These are phyloP conservation scores for Balansia obtecta DNA, from an alignment of 2,329 filamentous ascomycete species.

Conservation along the genomic window DNA sequence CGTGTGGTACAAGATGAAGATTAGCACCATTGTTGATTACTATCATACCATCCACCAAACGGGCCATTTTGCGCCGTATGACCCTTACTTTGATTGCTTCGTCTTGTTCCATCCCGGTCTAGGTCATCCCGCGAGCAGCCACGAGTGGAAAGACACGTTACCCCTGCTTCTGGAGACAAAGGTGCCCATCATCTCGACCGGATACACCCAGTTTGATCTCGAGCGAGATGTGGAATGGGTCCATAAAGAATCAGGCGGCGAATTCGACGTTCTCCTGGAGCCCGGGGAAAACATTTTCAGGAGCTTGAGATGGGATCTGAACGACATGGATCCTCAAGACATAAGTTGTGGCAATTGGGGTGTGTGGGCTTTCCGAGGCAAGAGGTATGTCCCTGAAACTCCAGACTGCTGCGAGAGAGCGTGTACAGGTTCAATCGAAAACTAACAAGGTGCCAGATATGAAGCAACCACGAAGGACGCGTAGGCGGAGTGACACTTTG, in stretches of 20 bases:
- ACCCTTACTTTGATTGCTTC: constrained; percentile 97
- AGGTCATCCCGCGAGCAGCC: constrained; percentile 82
- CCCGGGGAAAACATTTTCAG: constrained; percentile 91
- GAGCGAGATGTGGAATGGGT: constrained; percentile 87
- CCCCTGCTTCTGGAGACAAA: constrained; percentile 90
- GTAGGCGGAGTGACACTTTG: constrained; percentile 7
- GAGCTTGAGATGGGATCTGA: constrained; percentile 91
- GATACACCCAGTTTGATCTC: constrained; percentile 94
- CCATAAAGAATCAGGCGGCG: constrained; percentile 68
- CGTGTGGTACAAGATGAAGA: constrained; percentile 81
- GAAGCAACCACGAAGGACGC: constrained; percentile 47
- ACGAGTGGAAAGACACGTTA: constrained; percentile 88
- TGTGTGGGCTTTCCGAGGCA: constrained; percentile 91
- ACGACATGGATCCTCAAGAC: constrained; percentile 89
- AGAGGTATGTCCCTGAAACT: constrained; percentile 51
- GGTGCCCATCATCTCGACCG: constrained; percentile 84
- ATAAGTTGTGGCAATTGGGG: constrained; percentile 96
- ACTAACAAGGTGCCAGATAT: constrained; percentile 30
- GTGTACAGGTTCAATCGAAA: neutral
- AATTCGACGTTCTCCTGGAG: constrained; percentile 84
- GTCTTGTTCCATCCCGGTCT: constrained; percentile 94
- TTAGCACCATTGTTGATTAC: constrained; percentile 95
- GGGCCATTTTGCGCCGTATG: constrained; percentile 83
- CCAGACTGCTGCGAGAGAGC: neutral
- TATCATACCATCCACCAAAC: constrained; percentile 93